A percentile compares a stretch with the other conserved stretches of the same genome.
Evolutionary conservation across 2,329 filamentous ascomycete genomes (phyloP).

Genomic region (Fusarium sp.): DNA sequence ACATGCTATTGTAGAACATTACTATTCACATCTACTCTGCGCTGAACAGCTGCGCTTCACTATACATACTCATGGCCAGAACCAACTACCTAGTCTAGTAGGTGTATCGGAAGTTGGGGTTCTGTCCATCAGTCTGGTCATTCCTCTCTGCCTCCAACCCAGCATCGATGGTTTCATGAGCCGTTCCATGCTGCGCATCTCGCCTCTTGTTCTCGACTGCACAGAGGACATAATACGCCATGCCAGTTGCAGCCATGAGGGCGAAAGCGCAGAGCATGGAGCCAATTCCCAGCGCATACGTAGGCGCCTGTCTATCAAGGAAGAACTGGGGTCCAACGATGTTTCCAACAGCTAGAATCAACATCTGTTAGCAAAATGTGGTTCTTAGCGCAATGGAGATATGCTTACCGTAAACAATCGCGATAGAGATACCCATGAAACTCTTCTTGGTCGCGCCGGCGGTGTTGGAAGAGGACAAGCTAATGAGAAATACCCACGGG

Average conservation of each 20-base stretch:
- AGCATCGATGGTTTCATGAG: neutral
- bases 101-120: constrained; percentile 20
- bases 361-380: neutral
- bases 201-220: neutral
- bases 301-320: constrained; percentile 35
- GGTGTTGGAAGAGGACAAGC: constrained; percentile 35
- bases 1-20: neutral
- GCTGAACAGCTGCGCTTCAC: neutral
- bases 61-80: neutral
- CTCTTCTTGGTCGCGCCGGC: constrained; percentile 45
- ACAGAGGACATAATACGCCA: neutral
- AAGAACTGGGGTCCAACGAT: constrained; percentile 46
- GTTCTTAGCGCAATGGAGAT: neutral
- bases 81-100: neutral
- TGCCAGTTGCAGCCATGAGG: constrained; percentile 28
- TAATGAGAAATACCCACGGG: constrained; percentile 44
- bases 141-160: constrained; percentile 5
- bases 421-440: constrained; percentile 42
- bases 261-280: constrained; percentile 42
- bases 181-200: constrained; percentile 17
- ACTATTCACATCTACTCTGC: neutral
- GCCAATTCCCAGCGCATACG: constrained; percentile 35
- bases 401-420: constrained; percentile 37
- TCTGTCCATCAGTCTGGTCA: constrained; percentile 22
- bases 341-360: constrained; percentile 37